A percentile compares a stretch with the other conserved stretches of the same genome.
Evolutionary conservation across 2,329 filamentous ascomycete genomes (phyloP).

Genomic region (Didymella pomorum): DNA sequence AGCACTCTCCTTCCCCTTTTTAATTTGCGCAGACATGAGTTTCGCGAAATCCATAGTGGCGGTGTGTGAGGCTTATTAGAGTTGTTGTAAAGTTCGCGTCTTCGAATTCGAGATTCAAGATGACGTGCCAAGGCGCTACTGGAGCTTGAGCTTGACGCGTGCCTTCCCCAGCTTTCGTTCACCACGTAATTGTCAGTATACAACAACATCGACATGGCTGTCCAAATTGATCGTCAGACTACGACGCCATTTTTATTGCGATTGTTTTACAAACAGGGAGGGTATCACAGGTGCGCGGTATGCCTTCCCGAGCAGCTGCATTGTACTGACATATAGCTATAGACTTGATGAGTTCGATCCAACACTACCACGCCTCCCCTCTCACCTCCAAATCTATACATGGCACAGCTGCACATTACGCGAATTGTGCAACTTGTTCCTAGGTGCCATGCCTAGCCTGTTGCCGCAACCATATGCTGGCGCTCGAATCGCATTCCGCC

Average conservation of each 20-base stretch:
- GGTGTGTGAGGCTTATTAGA: not conserved
- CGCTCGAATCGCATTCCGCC: slow-evolving; percentile 84
- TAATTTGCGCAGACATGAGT: slow-evolving; percentile 91
- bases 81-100: not conserved
- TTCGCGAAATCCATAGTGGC: slow-evolving; percentile 88
- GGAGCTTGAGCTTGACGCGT: slow-evolving; percentile 25
- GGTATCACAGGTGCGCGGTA: slow-evolving; percentile 71
- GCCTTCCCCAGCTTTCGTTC: slow-evolving; percentile 6
- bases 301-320: no score
- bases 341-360: slow-evolving; percentile 74
- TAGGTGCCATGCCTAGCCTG: slow-evolving; percentile 70
- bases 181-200: not conserved
- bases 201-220: slow-evolving; percentile 41
- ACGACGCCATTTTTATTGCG: slow-evolving; percentile 85
- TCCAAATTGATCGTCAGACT: slow-evolving; percentile 68
- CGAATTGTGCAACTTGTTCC: slow-evolving; percentile 81
- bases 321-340: slow-evolving; percentile 1
- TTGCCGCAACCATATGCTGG: slow-evolving; percentile 79
- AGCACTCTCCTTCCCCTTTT: slow-evolving; percentile 72
- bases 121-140: slow-evolving; percentile 22
- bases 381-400: slow-evolving; percentile 82
- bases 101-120: not conserved
- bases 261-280: slow-evolving; percentile 79
- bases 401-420: slow-evolving; percentile 82
- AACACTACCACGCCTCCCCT: slow-evolving; percentile 63